These are phyloP conservation scores for Ganoderma boninense DNA, from an alignment of 1,284 basidiomycete genomes.

Conservation along the genomic window DNA sequence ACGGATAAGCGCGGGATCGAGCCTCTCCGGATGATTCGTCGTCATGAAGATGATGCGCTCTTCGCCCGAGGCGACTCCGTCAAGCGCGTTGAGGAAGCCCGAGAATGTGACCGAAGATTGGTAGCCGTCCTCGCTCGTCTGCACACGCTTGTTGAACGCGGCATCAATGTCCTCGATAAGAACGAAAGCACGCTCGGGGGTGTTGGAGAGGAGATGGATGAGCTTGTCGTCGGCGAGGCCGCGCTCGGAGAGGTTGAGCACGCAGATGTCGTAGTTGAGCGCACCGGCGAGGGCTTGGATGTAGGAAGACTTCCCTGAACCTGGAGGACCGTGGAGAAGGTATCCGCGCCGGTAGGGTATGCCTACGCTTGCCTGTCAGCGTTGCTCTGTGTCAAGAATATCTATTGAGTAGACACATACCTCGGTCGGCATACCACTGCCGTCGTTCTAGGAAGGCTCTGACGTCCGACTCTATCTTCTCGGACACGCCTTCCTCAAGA, in stretches of 20 bases:
- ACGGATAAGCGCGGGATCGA: constrained; percentile 93
- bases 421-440: constrained; percentile 97
- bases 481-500: constrained; percentile 80
- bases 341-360: constrained; percentile 98
- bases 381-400: constrained; percentile 16
- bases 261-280: constrained; percentile 94
- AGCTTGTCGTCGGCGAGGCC: constrained; percentile 98
- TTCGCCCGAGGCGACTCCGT: constrained; percentile 97
- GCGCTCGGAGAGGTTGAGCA: constrained; percentile 96
- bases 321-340: constrained; percentile 94
- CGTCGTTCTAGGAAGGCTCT: constrained; percentile 85
- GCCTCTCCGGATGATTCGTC: constrained; percentile 90
- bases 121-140: constrained; percentile 90
- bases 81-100: constrained; percentile 95
- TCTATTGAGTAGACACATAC: constrained; percentile 50
- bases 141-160: constrained; percentile 94
- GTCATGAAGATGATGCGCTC: constrained; percentile 99
- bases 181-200: constrained; percentile 92
- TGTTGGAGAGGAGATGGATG: constrained; percentile 92
- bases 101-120: constrained; percentile 97
- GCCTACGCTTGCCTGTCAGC: constrained; percentile 58
- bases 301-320: constrained; percentile 98
- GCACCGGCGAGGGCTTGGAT: constrained; percentile 97
- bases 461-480: constrained; percentile 84
- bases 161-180: constrained; percentile 98